Evolutionary conservation across 1,139 yeast genomes (phyloP), one percentile per base, ranked within the genome.

Genomic region (Yamadazyma buinensis): DNA sequence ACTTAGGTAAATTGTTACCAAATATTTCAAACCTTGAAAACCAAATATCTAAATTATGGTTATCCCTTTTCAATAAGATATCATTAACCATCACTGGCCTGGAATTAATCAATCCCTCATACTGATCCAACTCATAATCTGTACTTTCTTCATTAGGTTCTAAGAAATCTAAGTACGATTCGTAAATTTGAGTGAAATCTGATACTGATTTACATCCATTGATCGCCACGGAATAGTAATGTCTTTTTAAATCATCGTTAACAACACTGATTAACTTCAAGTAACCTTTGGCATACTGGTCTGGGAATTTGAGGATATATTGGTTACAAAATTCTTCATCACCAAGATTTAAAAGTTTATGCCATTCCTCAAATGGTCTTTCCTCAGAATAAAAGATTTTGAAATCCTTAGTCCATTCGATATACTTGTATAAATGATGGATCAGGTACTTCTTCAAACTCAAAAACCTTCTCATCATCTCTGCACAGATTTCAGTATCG

Each of bases 31-130:
- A 67, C 38, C 94, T 65, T 33, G 75, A 74, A 32, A 79, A 59
- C 97, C 97, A 88, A 37, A 70, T 72, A 26, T 70, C 72, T 5
- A 85, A 73, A 42, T 77, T 72, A 46, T 85, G 75, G 1, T 73
- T 61, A 45, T 83, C 75, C 43, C 77, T 83, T 29, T 84, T 70
- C 11, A 88, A 51, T 42, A 75, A 61, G 34, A 87, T 77, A 48
- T 85, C 92, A 48, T 75, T 85, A 7, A 84, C 49, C 32, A 80
- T 53, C 22, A 82, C 54, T 1, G 75, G 67, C 41, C 95, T 67
- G 7, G 72, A 52, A 15, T 72, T 67, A 43, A 85, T 57, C 22
- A 87, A 57, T 15, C 59, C 57, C 42, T 83, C 88, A 43, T 82
- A 76, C 20, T 61, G 55, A 23, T 59, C 62, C 57, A 84, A 57